These are phyloP conservation scores for Panaeolus papilionaceus DNA, from an alignment of 768 basidiomycete species.

Conservation along the genomic window DNA sequence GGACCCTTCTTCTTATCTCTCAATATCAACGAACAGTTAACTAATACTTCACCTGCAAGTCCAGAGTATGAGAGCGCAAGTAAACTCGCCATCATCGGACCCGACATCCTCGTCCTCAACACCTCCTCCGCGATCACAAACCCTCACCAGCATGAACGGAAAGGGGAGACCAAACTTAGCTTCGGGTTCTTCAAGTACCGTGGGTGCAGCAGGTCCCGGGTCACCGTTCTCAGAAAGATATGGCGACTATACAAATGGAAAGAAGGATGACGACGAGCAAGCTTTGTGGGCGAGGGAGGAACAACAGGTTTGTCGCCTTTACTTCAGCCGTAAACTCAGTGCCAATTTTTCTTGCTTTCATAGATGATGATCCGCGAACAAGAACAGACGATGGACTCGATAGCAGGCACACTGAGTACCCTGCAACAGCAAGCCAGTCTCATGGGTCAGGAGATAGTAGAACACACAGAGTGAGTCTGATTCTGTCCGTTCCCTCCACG, in stretches of 20 bases:
- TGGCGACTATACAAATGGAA: slow-evolving; percentile 36
- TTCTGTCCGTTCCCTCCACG: neutral
- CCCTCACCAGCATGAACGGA: slow-evolving; percentile 3
- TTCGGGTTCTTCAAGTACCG: slow-evolving; percentile 9
- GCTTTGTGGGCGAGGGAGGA: slow-evolving; percentile 85
- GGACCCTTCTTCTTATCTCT: neutral
- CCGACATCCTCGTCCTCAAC: slow-evolving; percentile 27
- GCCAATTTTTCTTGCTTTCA: neutral
- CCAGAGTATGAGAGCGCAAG: slow-evolving; percentile 78
- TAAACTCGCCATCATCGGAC: slow-evolving; percentile 34
- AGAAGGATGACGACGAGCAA: slow-evolving; percentile 56
- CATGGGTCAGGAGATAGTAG: slow-evolving; percentile 91
- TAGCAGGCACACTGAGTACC: slow-evolving; percentile 84
- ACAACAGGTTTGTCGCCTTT: slow-evolving; percentile 64
- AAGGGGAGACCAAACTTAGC: neutral
- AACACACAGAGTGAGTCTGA: slow-evolving; percentile 82
- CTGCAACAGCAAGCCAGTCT: slow-evolving; percentile 91
- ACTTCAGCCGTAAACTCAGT: neutral
- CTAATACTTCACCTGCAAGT: slow-evolving; percentile 46
- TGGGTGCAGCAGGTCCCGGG: slow-evolving; percentile 31
- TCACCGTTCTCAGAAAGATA: slow-evolving; percentile 43
- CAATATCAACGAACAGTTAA: slow-evolving; percentile 17
- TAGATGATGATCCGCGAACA: slow-evolving; percentile 90
- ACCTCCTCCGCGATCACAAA: slow-evolving; percentile 25
- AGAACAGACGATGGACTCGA: slow-evolving; percentile 87